These are phyloP conservation scores for Stylonectria norvegica DNA, from an alignment of 2,329 filamentous ascomycete genomes.

Conservation along the genomic window DNA sequence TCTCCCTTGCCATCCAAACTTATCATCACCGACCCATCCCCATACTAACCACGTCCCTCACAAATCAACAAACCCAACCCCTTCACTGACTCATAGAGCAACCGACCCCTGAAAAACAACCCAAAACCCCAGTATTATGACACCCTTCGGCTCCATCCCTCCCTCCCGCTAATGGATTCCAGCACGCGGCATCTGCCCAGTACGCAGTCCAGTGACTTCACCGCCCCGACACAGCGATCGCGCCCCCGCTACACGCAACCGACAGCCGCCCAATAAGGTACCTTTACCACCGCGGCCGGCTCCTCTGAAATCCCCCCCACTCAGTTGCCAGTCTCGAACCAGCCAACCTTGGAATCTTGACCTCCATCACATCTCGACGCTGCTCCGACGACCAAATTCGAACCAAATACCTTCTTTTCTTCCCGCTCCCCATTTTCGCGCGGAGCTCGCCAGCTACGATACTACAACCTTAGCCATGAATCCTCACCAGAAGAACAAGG, in stretches of 20 bases:
- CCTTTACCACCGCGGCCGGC: not conserved
- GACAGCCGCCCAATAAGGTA: not conserved
- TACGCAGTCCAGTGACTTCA: slow-evolving; percentile 7
- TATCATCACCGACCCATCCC: not conserved
- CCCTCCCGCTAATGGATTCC: no score
- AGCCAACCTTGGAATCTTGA: no score
- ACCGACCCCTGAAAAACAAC: not conserved
- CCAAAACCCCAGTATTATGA: no score
- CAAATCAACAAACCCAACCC: no score
- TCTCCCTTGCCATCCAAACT: not conserved
- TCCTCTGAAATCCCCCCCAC: not conserved
- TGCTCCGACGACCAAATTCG: not conserved
- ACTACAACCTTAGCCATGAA: slow-evolving; percentile 85
- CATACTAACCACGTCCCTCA: no score
- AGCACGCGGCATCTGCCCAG: not conserved
- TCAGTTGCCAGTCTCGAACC: not conserved
- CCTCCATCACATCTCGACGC: not conserved
- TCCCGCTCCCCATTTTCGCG: slow-evolving; percentile 1
- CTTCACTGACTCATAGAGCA: not conserved
- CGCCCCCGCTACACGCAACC: slow-evolving; percentile 10
- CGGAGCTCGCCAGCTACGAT: no score
- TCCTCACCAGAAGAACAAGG: slow-evolving; percentile 96
- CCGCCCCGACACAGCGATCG: slow-evolving; percentile 12
- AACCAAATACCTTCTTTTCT: slow-evolving; percentile 4
- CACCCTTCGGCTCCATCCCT: no score